Evolutionary conservation across 257 asterid species (phyloP), one percentile per base, ranked within the genome.

Genomic region (Cordia subcordata): DNA sequence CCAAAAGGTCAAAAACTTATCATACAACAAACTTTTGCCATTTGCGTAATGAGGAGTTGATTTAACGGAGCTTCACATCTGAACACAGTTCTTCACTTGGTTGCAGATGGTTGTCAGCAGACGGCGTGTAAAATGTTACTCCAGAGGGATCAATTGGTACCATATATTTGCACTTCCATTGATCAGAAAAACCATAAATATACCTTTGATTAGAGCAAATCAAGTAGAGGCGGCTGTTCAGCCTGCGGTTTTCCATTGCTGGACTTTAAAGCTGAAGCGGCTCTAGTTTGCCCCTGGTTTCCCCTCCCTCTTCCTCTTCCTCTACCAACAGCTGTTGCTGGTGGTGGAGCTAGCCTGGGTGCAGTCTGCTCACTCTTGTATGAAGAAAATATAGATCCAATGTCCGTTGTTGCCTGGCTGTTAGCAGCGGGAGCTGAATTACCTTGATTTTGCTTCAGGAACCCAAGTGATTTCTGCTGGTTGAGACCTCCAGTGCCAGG

Each of bases 281-380:
- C 54, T 60, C 72, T 66, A 22, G 46, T 70, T 64, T 72, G 88
- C 53, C 87, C 88, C 66, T 72, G 88, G 76, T 56, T 81, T 69
- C 94, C 96, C 75, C 93, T 77, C 46, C 96, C 97, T 64, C 91
- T 83, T 52, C 96, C 97, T 72, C 97, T 79, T 59, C 82, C 96
- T 77, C 93, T 73, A 64, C 96, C 91, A 39, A 86, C 91, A 13
- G 94, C 82, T 57, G 83, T 72, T 17, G 81, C 62, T 17, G 99
- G 99, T 46, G 96, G 99, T 8, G 99, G 99, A 74, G 97, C 97
- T 57, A 89, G 91, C 80, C 92, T 85, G 49, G 75, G 90, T 49
- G 92, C 96, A 57, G 67, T 38, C 22, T 80, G 84, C 65, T 86
- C 95, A 52, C 75, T 83, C 78, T 72, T 86, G 89, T 67, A 85